Conservation (phyloP, 2,329 filamentous ascomycete genomes). For the Stylonectria norvegica region DNA sequence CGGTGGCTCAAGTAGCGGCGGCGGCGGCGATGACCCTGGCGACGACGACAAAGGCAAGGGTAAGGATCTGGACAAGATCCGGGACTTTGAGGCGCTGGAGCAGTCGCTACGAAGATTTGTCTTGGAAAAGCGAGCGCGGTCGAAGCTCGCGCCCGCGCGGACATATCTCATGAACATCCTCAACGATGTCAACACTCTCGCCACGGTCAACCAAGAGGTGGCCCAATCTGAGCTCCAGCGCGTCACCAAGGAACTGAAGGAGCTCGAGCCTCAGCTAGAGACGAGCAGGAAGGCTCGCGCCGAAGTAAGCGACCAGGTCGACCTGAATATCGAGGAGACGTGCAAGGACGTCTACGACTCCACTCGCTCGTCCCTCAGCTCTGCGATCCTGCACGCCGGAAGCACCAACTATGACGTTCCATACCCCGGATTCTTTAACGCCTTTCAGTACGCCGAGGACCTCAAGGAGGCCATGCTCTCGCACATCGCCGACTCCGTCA, state of each 20-base stretch:
- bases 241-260: constrained; percentile 73
- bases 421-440: constrained; percentile 81
- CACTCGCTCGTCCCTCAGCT: constrained; percentile 70
- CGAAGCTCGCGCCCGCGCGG: constrained; percentile 91
- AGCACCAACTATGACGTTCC: constrained; percentile 75
- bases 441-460: constrained; percentile 90
- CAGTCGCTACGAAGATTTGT: constrained; percentile 88
- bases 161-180: constrained; percentile 94
- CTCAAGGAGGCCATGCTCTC: constrained; percentile 89
- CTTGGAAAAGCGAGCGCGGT: constrained; percentile 89
- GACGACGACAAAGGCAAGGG: constrained; percentile 70
- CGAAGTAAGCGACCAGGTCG: constrained; percentile 77
- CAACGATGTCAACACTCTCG: constrained; percentile 78
- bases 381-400: constrained; percentile 73
- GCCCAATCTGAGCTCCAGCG: constrained; percentile 81
- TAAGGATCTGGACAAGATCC: constrained; percentile 82
- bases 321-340: constrained; percentile 77
- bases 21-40: constrained; percentile 51
- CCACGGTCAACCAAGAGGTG: constrained; percentile 82
- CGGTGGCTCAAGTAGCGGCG: constrained; percentile 51
- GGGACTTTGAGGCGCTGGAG: constrained; percentile 87
- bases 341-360: constrained; percentile 83
- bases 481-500: constrained; percentile 76
- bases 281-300: constrained; percentile 75
- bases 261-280: constrained; percentile 82